Base-by-base conservation (phyloP, 176 grass and related monocot genomes). In the barley (Hordeum vulgare) region DNA sequence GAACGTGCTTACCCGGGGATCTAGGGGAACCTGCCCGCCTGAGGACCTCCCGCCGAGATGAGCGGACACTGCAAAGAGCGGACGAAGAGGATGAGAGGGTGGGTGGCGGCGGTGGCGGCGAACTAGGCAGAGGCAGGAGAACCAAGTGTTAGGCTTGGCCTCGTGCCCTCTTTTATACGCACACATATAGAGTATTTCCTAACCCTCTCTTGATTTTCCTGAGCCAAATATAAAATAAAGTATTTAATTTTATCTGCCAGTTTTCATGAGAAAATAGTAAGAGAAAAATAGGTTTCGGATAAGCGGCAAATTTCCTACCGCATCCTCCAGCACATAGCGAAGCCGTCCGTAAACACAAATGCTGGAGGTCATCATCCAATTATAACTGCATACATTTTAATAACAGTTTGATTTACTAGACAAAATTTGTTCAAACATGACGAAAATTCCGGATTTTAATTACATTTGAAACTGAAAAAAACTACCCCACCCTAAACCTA, bases 101-200 rank as follows among this genome's bases (percentile, higher is more conserved):
- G 11, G 80, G 25, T 25, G 66, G 61, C 6, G 78, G 80, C 20
- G 53, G 66, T n/a, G 61, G 37, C 8, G 70, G 15, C 21, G 29
- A 65, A 20, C 40, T 4, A 13, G 71, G 59, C 70, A 51, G 81
- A 81, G 9, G 33, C 65, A 81, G 65, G 59, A 65, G 40, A 36
- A 72, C 57, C 71, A 49, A 26, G 70, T 42, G 39, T 27, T 36
- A 28, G 40, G 20, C 58, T 83, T n/a, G 12, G 71, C 59, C 21
- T 53, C 25, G 58, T 53, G 27, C 15, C 58, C 71, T 83, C 4
- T 39, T 81, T 81, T 83, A 75, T 83, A 75, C 36, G 81, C 71
- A 75, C 59, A 37, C 61, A 8, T 53, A 33, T n/a, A n/a, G n/a
- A n/a, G n/a, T 75, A 61, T 79, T 81, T 57, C 9, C 14, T 49